Evolutionary conservation across 2,329 filamentous ascomycete species (phyloP).

Genomic region (Mycocentrospora acerina): DNA sequence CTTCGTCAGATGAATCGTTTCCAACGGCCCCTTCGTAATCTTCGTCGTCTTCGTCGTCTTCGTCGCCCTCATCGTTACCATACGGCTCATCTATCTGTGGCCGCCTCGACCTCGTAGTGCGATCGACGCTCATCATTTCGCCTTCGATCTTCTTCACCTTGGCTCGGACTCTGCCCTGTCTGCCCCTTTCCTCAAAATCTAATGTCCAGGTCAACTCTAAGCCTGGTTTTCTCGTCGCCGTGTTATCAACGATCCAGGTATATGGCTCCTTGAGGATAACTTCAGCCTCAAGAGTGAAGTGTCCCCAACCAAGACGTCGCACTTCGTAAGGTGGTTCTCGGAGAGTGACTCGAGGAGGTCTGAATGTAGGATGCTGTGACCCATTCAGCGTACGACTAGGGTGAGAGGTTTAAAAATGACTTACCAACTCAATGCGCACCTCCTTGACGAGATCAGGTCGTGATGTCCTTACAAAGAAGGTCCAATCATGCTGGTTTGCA

Average conservation of each 20-base stretch:
- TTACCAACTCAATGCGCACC: conserved; percentile 42
- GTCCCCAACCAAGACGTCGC: conserved; percentile 46
- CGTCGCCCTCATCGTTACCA: conserved; percentile 12
- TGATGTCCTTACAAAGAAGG: conserved; percentile 49
- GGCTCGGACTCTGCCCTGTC: conserved; percentile 43
- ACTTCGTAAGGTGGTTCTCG: conserved; percentile 44
- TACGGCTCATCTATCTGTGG: not conserved
- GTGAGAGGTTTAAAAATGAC: conserved; percentile 1
- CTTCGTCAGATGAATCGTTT: conserved; percentile 10
- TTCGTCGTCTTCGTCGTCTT: conserved; percentile 21
- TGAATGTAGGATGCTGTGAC: conserved; percentile 46
- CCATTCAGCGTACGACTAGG: conserved; percentile 4
- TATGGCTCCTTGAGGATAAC: conserved; percentile 48
- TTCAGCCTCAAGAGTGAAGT: conserved; percentile 43
- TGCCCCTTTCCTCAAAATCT: conserved; percentile 45
- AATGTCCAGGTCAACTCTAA: conserved; percentile 47
- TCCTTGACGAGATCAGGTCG: conserved; percentile 48
- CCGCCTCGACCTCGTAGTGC: conserved; percentile 2
- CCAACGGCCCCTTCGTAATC: conserved; percentile 11
- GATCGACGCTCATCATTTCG: conserved; percentile 26
- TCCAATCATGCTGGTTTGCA: conserved; percentile 48
- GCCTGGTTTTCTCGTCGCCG: conserved; percentile 32
- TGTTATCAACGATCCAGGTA: conserved; percentile 46
- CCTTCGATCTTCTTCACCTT: conserved; percentile 40
- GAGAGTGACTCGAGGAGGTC: conserved; percentile 38